These are phyloP conservation scores for Haplographium delicatum DNA, from an alignment of 495 filamentous ascomycete species.

Conservation along the genomic window DNA sequence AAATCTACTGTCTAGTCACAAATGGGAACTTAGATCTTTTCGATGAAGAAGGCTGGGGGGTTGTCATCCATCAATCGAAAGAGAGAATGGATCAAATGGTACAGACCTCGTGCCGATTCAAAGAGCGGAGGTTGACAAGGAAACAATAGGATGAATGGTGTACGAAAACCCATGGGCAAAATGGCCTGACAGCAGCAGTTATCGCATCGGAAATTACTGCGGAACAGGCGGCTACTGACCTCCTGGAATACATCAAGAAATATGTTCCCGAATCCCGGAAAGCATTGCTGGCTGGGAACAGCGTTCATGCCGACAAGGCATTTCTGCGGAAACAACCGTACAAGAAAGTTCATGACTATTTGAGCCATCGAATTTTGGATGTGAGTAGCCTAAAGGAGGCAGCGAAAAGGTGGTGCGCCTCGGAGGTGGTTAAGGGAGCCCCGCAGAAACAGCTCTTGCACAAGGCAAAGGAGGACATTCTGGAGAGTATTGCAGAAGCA, in stretches of 20 bases:
- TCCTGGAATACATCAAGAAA: constrained; percentile 72
- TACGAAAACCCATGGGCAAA: constrained; percentile 52
- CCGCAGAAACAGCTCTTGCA: constrained; percentile 74
- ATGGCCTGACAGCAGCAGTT: constrained; percentile 74
- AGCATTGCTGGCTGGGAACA: constrained; percentile 84
- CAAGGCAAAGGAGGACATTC: constrained; percentile 80
- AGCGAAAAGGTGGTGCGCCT: constrained; percentile 70
- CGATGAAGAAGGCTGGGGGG: constrained; percentile 73
- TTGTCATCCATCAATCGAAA: constrained; percentile 69
- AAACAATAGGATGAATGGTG: constrained; percentile 47
- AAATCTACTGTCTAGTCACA: constrained; percentile 92
- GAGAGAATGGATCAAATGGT: constrained; percentile 69
- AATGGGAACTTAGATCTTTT: constrained; percentile 69
- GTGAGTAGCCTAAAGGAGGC: constrained; percentile 90
- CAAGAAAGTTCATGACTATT: constrained; percentile 60
- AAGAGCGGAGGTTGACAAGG: background rate
- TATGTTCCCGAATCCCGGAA: constrained; percentile 56
- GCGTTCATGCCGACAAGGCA: constrained; percentile 80
- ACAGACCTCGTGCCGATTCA: background rate
- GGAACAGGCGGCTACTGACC: constrained; percentile 61
- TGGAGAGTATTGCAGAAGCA: constrained; percentile 93
- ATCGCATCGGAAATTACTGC: constrained; percentile 67
- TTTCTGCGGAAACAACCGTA: constrained; percentile 77
- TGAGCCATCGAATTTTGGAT: constrained; percentile 88
- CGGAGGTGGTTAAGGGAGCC: constrained; percentile 48